phyloP scores from a whole-genome alignment of 805 yeast genomes.

The Metschnikowia anglica region DNA sequence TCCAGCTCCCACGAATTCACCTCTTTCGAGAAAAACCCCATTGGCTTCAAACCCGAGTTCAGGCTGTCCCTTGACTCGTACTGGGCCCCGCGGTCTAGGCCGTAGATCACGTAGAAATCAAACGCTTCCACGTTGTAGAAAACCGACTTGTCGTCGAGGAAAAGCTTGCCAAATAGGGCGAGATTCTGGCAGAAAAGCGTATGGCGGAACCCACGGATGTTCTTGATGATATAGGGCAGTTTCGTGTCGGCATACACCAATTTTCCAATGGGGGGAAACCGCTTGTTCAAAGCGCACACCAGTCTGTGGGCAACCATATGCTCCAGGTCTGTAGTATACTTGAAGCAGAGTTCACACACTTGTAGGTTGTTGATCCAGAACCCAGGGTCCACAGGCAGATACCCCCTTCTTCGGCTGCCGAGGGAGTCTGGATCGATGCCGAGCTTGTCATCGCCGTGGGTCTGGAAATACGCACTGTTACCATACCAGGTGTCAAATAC shows the following conservation, averaged over 20 bases:
- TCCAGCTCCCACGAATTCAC: slow-evolving; percentile 73
- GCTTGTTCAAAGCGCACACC: slow-evolving; percentile 38
- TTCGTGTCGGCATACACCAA: slow-evolving; percentile 62
- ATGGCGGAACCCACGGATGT: slow-evolving; percentile 65
- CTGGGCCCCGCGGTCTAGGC: slow-evolving; percentile 39
- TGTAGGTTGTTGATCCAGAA: slow-evolving; percentile 61
- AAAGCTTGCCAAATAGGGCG: slow-evolving; percentile 81
- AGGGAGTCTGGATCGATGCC: slow-evolving; percentile 18
- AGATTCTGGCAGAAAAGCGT: slow-evolving; percentile 76
- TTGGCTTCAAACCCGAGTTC: slow-evolving; percentile 18
- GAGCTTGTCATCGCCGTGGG: slow-evolving; percentile 30
- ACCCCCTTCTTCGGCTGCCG: slow-evolving; percentile 11
- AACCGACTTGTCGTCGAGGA: slow-evolving; percentile 85
- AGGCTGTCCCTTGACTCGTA: no score
- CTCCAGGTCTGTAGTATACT: slow-evolving; percentile 55
- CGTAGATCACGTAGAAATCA: slow-evolving; percentile 75
- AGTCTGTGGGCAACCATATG: slow-evolving; percentile 52
- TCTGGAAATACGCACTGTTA: slow-evolving; percentile 67
- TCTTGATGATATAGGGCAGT: slow-evolving; percentile 50
- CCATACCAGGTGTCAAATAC: slow-evolving; percentile 87
- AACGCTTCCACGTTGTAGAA: slow-evolving; percentile 76
- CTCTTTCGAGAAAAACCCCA: slow-evolving; percentile 94
- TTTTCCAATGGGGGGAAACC: slow-evolving; percentile 56
- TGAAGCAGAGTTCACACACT: slow-evolving; percentile 84
- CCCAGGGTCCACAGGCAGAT: slow-evolving; percentile 16